phyloP scores from a whole-genome alignment of 2,329 filamentous ascomycete species.

The Aspergillus japonicus region DNA sequence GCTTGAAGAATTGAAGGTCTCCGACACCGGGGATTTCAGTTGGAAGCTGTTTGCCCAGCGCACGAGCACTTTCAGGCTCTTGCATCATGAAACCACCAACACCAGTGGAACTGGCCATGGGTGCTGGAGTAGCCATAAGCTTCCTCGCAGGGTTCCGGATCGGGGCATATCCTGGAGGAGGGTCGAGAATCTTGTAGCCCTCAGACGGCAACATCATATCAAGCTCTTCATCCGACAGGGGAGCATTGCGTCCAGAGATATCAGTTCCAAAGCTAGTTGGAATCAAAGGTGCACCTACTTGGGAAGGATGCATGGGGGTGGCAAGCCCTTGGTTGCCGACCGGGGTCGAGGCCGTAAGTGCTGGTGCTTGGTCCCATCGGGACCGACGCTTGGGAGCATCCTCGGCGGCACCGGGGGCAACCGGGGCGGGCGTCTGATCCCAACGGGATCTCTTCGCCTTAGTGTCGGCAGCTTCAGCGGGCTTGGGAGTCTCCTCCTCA shows the following conservation, averaged over 20 bases:
- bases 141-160: slow-evolving; percentile 74
- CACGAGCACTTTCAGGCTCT: slow-evolving; percentile 78
- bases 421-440: slow-evolving; percentile 74
- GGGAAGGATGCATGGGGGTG: slow-evolving; percentile 73
- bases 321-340: slow-evolving; percentile 71
- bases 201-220: slow-evolving; percentile 86
- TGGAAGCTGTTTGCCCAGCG: slow-evolving; percentile 84
- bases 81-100: slow-evolving; percentile 93
- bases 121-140: slow-evolving; percentile 68
- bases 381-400: slow-evolving; percentile 72
- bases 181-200: slow-evolving; percentile 88
- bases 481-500: slow-evolving; percentile 49
- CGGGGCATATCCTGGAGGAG: slow-evolving; percentile 88
- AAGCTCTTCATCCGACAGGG: slow-evolving; percentile 89
- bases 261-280: slow-evolving; percentile 76
- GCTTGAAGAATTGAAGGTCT: slow-evolving; percentile 96
- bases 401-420: slow-evolving; percentile 41
- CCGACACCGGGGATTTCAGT: slow-evolving; percentile 95
- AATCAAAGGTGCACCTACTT: slow-evolving; percentile 52
- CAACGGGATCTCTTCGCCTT: slow-evolving; percentile 79
- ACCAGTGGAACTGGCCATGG: slow-evolving; percentile 58
- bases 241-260: slow-evolving; percentile 72
- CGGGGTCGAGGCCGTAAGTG: slow-evolving; percentile 64
- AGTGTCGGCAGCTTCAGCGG: slow-evolving; percentile 53
- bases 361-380: slow-evolving; percentile 88